phyloP scores from a whole-genome alignment of 2,329 filamentous ascomycete genomes.

The Kalmusia sp. region DNA sequence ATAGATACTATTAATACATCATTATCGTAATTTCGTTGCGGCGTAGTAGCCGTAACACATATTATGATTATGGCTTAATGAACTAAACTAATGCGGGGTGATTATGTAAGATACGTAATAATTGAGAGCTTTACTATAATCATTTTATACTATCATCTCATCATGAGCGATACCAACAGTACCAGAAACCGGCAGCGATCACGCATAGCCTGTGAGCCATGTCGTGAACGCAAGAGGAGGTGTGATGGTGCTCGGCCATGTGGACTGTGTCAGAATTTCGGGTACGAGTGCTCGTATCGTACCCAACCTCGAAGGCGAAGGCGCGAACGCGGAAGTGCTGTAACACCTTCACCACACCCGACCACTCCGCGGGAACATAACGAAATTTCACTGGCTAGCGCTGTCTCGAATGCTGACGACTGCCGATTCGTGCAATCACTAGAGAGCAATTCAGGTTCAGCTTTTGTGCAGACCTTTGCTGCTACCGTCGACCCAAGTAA shows the following conservation, averaged over 20 bases:
- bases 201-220: constrained; percentile 48
- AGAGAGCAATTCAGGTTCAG: constrained; percentile 65
- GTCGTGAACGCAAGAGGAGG: constrained; percentile 63
- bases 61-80: too few species aligned
- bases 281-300: constrained; percentile 60
- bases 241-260: constrained; percentile 63
- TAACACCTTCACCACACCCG: constrained; percentile 23
- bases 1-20: too few species aligned
- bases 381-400: constrained; percentile 4
- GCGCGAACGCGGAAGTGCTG: neutral
- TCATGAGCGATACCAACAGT: constrained; percentile 1
- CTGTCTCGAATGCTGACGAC: constrained; percentile 4
- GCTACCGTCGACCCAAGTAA: constrained; percentile 61
- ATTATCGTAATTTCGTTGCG: too few species aligned
- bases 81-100: too few species aligned
- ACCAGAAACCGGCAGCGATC: constrained; percentile 1
- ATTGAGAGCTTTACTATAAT: too few species aligned
- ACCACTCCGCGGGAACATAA: constrained; percentile 28
- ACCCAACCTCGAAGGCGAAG: constrained; percentile 41
- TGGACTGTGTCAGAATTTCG: constrained; percentile 60
- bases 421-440: constrained; percentile 48
- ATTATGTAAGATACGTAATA: too few species aligned
- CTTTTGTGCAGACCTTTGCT: constrained; percentile 62
- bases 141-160: too few species aligned
- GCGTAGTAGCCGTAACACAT: too few species aligned